phyloP scores from a whole-genome alignment of 345 rosid genomes.

The Clarkia xantiana region DNA sequence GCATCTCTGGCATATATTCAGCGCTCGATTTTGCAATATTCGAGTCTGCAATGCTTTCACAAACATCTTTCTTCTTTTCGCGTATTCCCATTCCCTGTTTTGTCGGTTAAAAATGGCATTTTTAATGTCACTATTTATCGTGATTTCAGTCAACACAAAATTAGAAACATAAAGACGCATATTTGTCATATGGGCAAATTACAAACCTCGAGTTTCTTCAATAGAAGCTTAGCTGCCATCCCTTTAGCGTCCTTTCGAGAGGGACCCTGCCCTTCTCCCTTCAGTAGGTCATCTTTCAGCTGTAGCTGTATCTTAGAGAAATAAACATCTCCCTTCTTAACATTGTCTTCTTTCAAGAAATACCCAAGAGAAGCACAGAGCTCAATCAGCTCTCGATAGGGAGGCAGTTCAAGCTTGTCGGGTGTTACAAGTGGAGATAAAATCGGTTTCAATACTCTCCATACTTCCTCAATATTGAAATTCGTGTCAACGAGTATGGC shows the following conservation, averaged over 20 bases:
- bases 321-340: conserved; percentile 35
- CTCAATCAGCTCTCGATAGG: conserved; percentile 50
- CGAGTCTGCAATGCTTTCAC: too few relatives aligned
- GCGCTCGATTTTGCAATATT: too few relatives aligned
- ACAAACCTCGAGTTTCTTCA: conserved; percentile 71
- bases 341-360: conserved; percentile 31
- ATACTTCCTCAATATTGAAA: conserved; percentile 55
- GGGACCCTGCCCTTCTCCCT: conserved; percentile 48
- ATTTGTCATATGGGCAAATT: conserved; percentile 4
- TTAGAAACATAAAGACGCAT: background rate
- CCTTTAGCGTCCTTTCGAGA: conserved; percentile 59
- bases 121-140: too few relatives aligned
- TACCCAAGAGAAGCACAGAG: conserved; percentile 71
- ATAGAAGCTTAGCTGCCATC: conserved; percentile 60
- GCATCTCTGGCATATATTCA: too few relatives aligned
- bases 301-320: conserved; percentile 51
- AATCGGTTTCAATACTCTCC: conserved; percentile 63
- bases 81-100: too few relatives aligned
- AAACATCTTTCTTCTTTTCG: too few relatives aligned
- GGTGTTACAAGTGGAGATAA: conserved; percentile 74
- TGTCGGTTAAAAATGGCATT: too few relatives aligned
- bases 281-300: conserved; percentile 47
- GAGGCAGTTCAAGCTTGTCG: conserved; percentile 71
- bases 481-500: conserved; percentile 66
- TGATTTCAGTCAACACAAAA: conserved; percentile 6